These are phyloP conservation scores for Hemerocallis citrina DNA, from an alignment of 106 monocot species.

Conservation along the genomic window DNA sequence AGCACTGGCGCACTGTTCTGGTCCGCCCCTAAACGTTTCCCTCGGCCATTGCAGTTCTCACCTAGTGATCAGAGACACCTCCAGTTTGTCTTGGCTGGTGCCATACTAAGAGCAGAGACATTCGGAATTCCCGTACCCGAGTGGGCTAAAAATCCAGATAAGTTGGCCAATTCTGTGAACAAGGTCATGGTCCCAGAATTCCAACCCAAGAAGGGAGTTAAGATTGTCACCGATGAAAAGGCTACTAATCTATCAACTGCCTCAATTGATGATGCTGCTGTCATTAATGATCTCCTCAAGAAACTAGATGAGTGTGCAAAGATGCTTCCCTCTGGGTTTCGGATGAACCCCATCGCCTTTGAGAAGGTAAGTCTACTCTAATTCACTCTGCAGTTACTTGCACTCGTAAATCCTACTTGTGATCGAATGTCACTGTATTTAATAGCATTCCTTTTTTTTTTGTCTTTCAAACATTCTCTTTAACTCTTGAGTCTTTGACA, in stretches of 20 bases:
- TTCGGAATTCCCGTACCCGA: slow-evolving; percentile 79
- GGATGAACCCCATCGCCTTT: slow-evolving; percentile 76
- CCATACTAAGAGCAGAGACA: slow-evolving; percentile 73
- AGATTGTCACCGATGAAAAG: slow-evolving; percentile 80
- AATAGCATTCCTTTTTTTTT: too few relatives aligned
- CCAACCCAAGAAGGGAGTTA: slow-evolving; percentile 68
- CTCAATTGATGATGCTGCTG: slow-evolving; percentile 68
- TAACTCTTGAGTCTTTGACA: too few relatives aligned
- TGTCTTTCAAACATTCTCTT: too few relatives aligned
- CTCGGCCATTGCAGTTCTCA: slow-evolving; percentile 61
- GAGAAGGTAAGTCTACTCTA: slow-evolving; percentile 57
- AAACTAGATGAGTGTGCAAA: slow-evolving; percentile 54
- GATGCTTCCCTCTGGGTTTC: slow-evolving; percentile 55
- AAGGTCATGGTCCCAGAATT: slow-evolving; percentile 65
- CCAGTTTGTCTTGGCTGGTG: slow-evolving; percentile 59
- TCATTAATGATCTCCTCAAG: slow-evolving; percentile 54
- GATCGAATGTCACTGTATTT: too few relatives aligned
- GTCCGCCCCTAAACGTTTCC: slow-evolving; percentile 93
- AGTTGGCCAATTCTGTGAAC: slow-evolving; percentile 50
- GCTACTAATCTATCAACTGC: slow-evolving; percentile 50
- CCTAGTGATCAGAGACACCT: slow-evolving; percentile 58
- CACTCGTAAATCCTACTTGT: too few relatives aligned
- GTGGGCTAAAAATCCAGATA: slow-evolving; percentile 44
- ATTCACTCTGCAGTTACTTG: too few relatives aligned
- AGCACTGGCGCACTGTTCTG: slow-evolving; percentile 80